Percentiles rank a stretch among this genome's conserved stretches.
Evolutionary conservation across 2,329 filamentous ascomycete species (phyloP).

Genomic region (Calonectria pteridis): DNA sequence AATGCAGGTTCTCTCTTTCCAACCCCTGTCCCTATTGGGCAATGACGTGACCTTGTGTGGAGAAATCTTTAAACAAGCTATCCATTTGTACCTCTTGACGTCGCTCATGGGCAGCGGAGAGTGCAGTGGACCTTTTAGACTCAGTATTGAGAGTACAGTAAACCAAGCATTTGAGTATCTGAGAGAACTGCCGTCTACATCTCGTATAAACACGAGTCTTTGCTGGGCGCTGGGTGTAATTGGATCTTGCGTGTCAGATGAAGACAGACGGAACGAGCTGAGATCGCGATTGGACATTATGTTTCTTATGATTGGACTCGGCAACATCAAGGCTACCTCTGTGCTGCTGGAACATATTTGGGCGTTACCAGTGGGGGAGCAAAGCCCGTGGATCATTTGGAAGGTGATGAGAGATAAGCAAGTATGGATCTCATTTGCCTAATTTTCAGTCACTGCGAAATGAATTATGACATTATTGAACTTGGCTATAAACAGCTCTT

Average conservation of each 20-base stretch:
- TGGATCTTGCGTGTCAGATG: not conserved
- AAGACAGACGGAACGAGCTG: not conserved
- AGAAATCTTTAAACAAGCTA: not conserved
- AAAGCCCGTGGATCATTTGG: slow-evolving; percentile 1
- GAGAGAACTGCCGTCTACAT: not conserved
- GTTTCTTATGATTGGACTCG: not conserved
- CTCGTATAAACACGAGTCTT: not conserved
- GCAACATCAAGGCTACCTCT: not conserved
- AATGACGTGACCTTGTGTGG: slow-evolving; percentile 2
- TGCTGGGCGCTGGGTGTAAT: slow-evolving; percentile 1
- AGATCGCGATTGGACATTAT: not conserved
- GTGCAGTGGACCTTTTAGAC: not conserved
- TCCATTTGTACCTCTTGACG: not conserved
- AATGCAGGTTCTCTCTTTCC: not conserved
- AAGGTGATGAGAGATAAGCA: not conserved
- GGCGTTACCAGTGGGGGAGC: not conserved
- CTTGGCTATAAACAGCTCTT: not conserved
- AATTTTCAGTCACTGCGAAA: not conserved
- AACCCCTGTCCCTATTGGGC: not conserved
- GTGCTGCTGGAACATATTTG: not conserved
- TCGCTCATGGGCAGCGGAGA: not conserved
- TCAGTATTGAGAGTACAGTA: not conserved
- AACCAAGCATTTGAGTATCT: not conserved
- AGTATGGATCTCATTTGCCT: slow-evolving; percentile 4
- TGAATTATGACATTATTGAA: not conserved